Base-by-base conservation (phyloP, 352 stramenopile species). In the Pythium chondricola region DNA sequence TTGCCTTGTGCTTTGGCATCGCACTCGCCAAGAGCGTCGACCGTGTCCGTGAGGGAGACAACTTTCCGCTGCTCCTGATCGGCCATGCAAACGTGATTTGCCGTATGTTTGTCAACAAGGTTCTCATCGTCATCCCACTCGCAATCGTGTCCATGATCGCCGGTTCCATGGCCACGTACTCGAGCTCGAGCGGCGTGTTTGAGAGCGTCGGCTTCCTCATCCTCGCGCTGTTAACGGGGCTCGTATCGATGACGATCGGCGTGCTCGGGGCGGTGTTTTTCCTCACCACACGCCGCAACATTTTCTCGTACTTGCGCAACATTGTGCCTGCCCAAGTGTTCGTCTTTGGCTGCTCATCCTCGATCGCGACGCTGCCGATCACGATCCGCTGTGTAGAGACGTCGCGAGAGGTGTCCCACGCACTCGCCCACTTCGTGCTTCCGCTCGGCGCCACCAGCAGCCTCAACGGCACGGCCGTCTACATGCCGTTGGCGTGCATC, bases 291-390 rank as follows among this genome's bases (percentile, higher is more conserved):
- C 47, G 65, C 16, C 56, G 63, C 26, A 89, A 72, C 61, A 71
- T 88, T 31, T 85, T 88, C 57, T 68, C 59, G 43, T 87, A 83
- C 53, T 45, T 93, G 37, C 67, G 58, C 32, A 43, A 85, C 47
- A 82, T 92, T 40, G 27, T 90, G 4, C 81, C 81, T 0, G 81
- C 81, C 1, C 76, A 88, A 40, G 59, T 85, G 26, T 93, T 93
- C 49, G 77, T 85, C 26, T 74, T 88, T 46, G 74, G 75, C 10
- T 93, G 72, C 43, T 83, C 76, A 32, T 90, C 78, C 14, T 93
- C 81, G 26, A 84, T 90, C 39, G 81, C 78, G 25, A 88, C 78
- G 55, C 61, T 93, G 43, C 81, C 78, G 2, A 72, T 90, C 42
- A 90, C 79, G 16, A 68, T 88, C 65, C 79, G 75, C 9, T 90